Evolutionary conservation across 192 early-diverging fungal genomes (phyloP).

Genomic region (Coemansia sp.): DNA sequence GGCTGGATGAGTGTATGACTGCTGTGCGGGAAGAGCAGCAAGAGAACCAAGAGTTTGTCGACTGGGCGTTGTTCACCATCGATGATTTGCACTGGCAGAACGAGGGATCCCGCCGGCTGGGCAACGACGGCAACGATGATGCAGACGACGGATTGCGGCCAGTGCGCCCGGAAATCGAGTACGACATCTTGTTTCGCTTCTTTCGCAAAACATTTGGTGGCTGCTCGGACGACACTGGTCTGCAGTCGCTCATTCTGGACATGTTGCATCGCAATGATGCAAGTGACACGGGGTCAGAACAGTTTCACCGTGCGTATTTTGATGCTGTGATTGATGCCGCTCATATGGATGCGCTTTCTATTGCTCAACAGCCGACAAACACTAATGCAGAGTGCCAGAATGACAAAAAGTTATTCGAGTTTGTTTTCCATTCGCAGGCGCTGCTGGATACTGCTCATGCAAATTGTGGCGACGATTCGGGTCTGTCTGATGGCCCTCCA

Average conservation of each 20-base stretch:
- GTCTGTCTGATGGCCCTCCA: background rate
- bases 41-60: conserved; percentile 44
- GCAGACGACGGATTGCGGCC: conserved; percentile 43
- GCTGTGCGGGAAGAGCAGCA: conserved; percentile 30
- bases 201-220: conserved; percentile 32
- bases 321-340: conserved; percentile 14
- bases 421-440: conserved; percentile 24
- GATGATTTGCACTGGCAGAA: conserved; percentile 49
- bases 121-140: too few relatives aligned
- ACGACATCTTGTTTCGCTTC: conserved; percentile 30
- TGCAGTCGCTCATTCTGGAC: background rate
- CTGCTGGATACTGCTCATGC: background rate
- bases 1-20: conserved; percentile 25
- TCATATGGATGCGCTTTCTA: conserved; percentile 4
- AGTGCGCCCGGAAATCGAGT: conserved; percentile 34
- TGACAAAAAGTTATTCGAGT: conserved; percentile 4
- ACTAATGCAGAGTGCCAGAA: background rate
- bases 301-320: conserved; percentile 13
- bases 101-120: conserved; percentile 28
- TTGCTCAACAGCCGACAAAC: background rate
- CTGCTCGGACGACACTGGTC: background rate
- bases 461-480: background rate
- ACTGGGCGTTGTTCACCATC: conserved; percentile 40
- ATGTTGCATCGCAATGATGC: conserved; percentile 4
- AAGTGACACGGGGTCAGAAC: background rate